Conservation (phyloP, 1,284 basidiomycete genomes). For the Tilletia caries region DNA sequence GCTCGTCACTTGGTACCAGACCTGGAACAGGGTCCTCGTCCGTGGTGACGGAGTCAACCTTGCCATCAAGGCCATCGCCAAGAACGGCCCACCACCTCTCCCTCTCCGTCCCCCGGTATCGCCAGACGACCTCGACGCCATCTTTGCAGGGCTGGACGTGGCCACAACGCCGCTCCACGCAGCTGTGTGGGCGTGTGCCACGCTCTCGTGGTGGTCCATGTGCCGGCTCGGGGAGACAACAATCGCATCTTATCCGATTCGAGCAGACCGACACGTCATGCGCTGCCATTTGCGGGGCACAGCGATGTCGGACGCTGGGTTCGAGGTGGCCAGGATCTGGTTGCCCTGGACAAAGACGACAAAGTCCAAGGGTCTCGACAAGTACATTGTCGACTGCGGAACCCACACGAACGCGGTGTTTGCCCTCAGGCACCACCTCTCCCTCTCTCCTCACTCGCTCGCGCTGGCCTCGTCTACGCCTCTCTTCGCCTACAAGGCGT, state of each 20-base stretch:
- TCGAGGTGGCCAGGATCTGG: background rate
- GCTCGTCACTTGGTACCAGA: background rate
- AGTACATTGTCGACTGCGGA: background rate
- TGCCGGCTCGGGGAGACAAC: slow-evolving; percentile 6
- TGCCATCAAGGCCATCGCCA: background rate
- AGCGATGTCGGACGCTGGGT: background rate
- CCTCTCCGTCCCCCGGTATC: background rate
- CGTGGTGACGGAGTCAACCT: background rate
- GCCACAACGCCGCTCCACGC: background rate
- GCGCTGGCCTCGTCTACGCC: background rate
- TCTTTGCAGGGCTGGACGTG: background rate
- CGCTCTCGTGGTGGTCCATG: background rate
- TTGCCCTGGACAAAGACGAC: background rate
- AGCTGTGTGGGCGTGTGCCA: background rate
- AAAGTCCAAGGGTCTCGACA: background rate
- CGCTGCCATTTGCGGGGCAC: background rate
- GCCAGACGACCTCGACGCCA: background rate
- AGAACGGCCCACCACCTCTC: background rate
- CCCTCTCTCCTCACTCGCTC: background rate
- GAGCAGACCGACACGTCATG: background rate
- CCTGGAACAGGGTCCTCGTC: background rate
- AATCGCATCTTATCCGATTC: background rate
- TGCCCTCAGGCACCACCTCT: background rate
- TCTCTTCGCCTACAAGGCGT: background rate
- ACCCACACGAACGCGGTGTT: background rate